Evolutionary conservation across 2,329 filamentous ascomycete species (phyloP), one percentile per base, ranked within the genome.

Genomic region (Setomelanomma holmii): DNA sequence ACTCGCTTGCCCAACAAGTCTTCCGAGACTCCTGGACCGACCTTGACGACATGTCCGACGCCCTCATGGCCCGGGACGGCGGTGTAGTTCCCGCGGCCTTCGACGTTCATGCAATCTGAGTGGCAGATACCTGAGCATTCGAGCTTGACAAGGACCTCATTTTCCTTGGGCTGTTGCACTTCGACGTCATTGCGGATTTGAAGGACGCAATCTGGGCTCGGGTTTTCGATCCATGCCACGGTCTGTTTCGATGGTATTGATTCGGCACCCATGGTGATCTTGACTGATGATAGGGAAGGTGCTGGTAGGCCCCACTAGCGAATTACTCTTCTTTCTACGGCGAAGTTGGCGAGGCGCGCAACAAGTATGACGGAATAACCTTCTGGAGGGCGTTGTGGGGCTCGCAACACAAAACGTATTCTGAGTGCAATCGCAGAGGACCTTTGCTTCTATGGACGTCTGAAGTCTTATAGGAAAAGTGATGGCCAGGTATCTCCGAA

Each of bases 101-200:
- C 71, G 5, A 80, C 74, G 53, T 78, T 79, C 51, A 76, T 75
- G 49, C 79, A 75, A 62, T 80, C 79, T 1, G 78, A 79, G 63
- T 80, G 78, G 45, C 78, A 80, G 20, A 80, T 76, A 0, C 78
- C 78, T 0, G 76, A 79, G 58, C 67, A 80, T 54, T 80, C 78
- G 8, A 80, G 66, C 51, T 80, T 79, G 34, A 80, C 70, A 12
- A 80, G 71, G n/a, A 80, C 52, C 49, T 80, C 76, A 4, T 75
- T 72, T 1, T 72, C 54, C 4, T 59, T 59, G 0, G 78, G 78
- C 5, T 58, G 56, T 16, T 78, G 74, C 2, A 80, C 68, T 2
- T 71, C 64, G 4, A 73, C 62, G 23, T 69, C 72, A 20, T 69
- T 51, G 23, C 72, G 64, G 51, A 76, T 70, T n/a, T 68, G 57